Evolutionary conservation across 2,329 filamentous ascomycete genomes (phyloP), one percentile per base, ranked within the genome.

Genomic region (Cercospora sp.): DNA sequence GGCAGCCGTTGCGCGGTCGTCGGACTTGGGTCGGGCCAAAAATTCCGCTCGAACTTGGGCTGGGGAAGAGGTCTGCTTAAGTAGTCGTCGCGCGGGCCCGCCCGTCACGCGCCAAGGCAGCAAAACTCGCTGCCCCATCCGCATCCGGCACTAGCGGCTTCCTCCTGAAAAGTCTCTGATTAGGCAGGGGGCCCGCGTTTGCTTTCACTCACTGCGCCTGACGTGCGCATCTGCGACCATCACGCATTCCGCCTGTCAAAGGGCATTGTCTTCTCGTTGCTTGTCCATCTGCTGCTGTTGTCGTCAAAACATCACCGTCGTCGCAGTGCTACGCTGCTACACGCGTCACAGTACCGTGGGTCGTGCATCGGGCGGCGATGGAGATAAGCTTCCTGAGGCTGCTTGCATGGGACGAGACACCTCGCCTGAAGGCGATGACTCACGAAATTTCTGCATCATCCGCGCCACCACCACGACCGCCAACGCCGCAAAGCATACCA

Each of bases 341-440:
- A 42, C 51, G 20, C 28, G 18, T 53, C 58, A 62, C 12, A 3
- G 23, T 16, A 18, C 16, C 48, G 62, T 51, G n/a, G n/a, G 58
- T 60, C 20, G 58, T 53, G 62, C 62, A 58, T 64, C 48, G 51
- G 62, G 48, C 48, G 62, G 30, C 48, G 48, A 36, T 42, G 33
- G 51, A 64, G 62, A 64, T 64, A 64, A 64, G 62, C 62, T 64
- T 64, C 62, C 48, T 58, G 60, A 36, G 60, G 60, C 60, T 51
- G 48, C 33, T 30, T 57, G 30, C 30, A 39, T 16, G 42, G 42
- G 42, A 51, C 39, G 28, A 30, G 36, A 48, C 39, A 48, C 39
- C 60, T 63, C 42, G 42, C 60, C 60, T 63, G 18, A 16, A 53
- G 39, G 36, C 60, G 42, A 42, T 63, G 61, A 63, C 61, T 63